Base-by-base conservation (phyloP, 768 basidiomycete species). In the Crassisporium funariophilum region DNA sequence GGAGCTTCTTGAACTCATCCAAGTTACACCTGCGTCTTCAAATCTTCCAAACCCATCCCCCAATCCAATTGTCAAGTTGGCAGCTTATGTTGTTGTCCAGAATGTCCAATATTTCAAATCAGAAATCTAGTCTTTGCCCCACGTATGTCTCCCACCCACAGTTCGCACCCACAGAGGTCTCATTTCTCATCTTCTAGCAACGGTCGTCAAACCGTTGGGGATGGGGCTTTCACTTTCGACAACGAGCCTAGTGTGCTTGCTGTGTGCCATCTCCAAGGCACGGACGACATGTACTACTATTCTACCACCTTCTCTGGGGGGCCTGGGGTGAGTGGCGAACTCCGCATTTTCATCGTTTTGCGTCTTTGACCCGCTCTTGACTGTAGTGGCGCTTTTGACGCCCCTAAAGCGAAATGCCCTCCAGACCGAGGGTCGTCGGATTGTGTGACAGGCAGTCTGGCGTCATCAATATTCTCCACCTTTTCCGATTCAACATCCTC, bases 161-260 rank as follows among this genome's bases (percentile, higher is more conserved):
- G 22, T 39, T 22, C 46, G 16, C 31, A 33, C 27, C 37, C 21
- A 9, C 13, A 38, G 7, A 49, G n/a, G 66, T 39, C 65, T 49
- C 12, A 31, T 29, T 42, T 34, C 36, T 42, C 37, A 23, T 45
- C 25, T 57, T 29, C 9, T 66, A 93, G 91, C 91, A 92, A 92
- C 90, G 91, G 88, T 73, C 82, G 88, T 88, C 86, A 83, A 75
- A 79, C 86, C 90, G 91, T 92, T 93, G 91, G 90, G 73, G 91
- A 93, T 91, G 91, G 91, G 91, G 91, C 91, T 82, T 77, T 75
- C 73, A 77, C 78, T 73, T 79, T 81, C 82, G 84, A 85, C 84
- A 77, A 71, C 70, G 77, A 81, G 72, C 81, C 87, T 56, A 88
- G 76, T 70, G 86, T 91, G 63, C 81, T 91, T 70, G 91, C 91